Percentiles rank a stretch among this genome's conserved stretches.
These are phyloP conservation scores for Lenzites betulinus DNA, from an alignment of 768 basidiomycete genomes.

Conservation along the genomic window DNA sequence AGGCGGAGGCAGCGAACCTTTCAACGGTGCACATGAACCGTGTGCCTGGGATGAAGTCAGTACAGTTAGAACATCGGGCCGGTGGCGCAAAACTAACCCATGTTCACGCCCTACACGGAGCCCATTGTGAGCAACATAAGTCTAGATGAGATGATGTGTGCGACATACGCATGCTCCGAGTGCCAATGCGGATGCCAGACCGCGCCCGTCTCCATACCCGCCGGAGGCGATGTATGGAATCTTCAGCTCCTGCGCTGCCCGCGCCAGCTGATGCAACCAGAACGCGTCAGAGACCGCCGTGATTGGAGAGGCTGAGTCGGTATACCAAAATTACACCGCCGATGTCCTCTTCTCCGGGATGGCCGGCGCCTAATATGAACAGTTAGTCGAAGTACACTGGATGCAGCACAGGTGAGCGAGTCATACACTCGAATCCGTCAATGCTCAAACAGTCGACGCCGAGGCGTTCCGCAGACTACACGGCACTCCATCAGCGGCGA, in stretches of 20 bases:
- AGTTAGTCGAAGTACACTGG: background rate
- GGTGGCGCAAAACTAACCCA: slow-evolving; percentile 49
- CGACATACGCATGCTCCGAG: slow-evolving; percentile 74
- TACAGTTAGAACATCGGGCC: background rate
- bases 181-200: slow-evolving; percentile 78
- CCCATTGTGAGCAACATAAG: slow-evolving; percentile 13
- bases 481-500: background rate
- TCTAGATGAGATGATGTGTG: background rate
- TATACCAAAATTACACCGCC: slow-evolving; percentile 79
- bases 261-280: slow-evolving; percentile 62
- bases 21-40: slow-evolving; percentile 93
- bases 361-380: slow-evolving; percentile 72
- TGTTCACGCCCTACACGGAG: slow-evolving; percentile 74
- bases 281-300: background rate
- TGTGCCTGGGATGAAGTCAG: slow-evolving; percentile 46
- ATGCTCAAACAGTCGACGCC: slow-evolving; percentile 90
- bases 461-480: slow-evolving; percentile 62
- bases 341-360: slow-evolving; percentile 94
- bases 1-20: slow-evolving; percentile 41
- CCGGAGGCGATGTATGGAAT: slow-evolving; percentile 90
- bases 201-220: slow-evolving; percentile 85
- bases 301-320: background rate
- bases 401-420: background rate
- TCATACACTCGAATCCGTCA: slow-evolving; percentile 87
- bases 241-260: slow-evolving; percentile 81